Evolutionary conservation across 805 yeast species (phyloP).

Genomic region (Suhomyces emberorum): DNA sequence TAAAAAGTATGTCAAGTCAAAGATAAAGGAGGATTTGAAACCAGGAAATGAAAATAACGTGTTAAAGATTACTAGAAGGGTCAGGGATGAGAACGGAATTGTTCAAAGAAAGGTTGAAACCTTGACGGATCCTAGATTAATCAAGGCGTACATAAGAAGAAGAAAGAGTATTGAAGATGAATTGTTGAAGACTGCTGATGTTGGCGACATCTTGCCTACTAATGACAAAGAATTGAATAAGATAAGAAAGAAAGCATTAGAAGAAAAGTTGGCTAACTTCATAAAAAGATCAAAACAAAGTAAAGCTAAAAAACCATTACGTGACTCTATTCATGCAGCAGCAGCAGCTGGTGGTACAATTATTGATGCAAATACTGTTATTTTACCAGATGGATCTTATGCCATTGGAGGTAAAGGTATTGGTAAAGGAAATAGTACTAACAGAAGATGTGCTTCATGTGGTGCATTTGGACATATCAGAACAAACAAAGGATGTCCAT

Average conservation of each 20-base stretch:
- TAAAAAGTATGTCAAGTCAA: slow-evolving; percentile 27
- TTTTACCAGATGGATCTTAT: slow-evolving; percentile 42
- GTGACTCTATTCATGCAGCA: slow-evolving; percentile 31
- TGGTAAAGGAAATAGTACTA: slow-evolving; percentile 68
- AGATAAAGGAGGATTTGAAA: slow-evolving; percentile 34
- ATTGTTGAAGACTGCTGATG: slow-evolving; percentile 53
- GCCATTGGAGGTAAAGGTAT: slow-evolving; percentile 63
- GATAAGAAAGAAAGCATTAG: slow-evolving; percentile 70
- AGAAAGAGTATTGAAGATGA: slow-evolving; percentile 63
- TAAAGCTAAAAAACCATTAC: slow-evolving; percentile 30
- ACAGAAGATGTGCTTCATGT: slow-evolving; percentile 89
- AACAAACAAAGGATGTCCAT: slow-evolving; percentile 86
- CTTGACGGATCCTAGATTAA: slow-evolving; percentile 81
- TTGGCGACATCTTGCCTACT: slow-evolving; percentile 71
- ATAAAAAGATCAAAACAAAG: slow-evolving; percentile 55
- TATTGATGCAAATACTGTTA: slow-evolving; percentile 42
- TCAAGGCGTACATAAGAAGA: slow-evolving; percentile 75
- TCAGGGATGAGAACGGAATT: slow-evolving; percentile 80
- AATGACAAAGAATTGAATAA: slow-evolving; percentile 81
- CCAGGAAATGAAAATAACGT: slow-evolving; percentile 20
- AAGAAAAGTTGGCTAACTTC: slow-evolving; percentile 78
- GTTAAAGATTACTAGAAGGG: slow-evolving; percentile 65
- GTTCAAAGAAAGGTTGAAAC: slow-evolving; percentile 77
- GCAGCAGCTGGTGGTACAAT: slow-evolving; percentile 43
- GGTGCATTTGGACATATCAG: slow-evolving; percentile 94